Evolutionary conservation across 805 yeast genomes (phyloP), one percentile per base, ranked within the genome.

Genomic region (Sungouiozyma ichnusensis): DNA sequence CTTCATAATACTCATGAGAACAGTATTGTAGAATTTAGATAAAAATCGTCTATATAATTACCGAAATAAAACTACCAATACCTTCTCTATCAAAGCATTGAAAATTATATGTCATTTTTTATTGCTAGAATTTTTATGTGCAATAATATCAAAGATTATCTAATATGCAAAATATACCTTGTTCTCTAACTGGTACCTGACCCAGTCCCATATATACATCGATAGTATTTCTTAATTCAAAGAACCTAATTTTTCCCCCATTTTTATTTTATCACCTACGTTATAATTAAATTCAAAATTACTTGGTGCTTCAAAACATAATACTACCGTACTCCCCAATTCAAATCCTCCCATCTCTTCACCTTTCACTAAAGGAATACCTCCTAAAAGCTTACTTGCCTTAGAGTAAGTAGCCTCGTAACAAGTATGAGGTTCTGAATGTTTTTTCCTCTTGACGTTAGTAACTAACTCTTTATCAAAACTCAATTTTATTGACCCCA

Each of bases 331-430:
- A 20, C 94, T 82, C 0, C 99, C 99, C 41, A 92, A 70, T 68
- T 84, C 84, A 66, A 92, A 92, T 0, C 98, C 98, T 35, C 99
- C 99, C 73, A 92, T 83, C 63, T 92, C 95, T 55, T 85, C 84
- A 34, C 98, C 98, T 64, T 85, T 86, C 16, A 76, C 68, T 39
- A 92, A 72, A 2, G 99, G 98, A 55, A 76, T 76, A 7, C 99
- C 99, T 7, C 88, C 84, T 35, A 88, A 67, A 4, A 80, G 49
- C 39, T 74, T 68, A 43, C 88, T 79, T 3, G 95, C 95, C 42
- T 79, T 78, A 18, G 79, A 69, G 63, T 92, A 92, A 0, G 88
- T 85, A 5, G 98, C 97, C 63, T 92, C 97, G 60, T 86, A 88
- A 49, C 95, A 90, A 0, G 94, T 81, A 47, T 83, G 78, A 53